Evolutionary conservation across 371 early-diverging fungal species (phyloP), one percentile per base, ranked within the genome.

Genomic region (Cokeromyces recurvatus): DNA sequence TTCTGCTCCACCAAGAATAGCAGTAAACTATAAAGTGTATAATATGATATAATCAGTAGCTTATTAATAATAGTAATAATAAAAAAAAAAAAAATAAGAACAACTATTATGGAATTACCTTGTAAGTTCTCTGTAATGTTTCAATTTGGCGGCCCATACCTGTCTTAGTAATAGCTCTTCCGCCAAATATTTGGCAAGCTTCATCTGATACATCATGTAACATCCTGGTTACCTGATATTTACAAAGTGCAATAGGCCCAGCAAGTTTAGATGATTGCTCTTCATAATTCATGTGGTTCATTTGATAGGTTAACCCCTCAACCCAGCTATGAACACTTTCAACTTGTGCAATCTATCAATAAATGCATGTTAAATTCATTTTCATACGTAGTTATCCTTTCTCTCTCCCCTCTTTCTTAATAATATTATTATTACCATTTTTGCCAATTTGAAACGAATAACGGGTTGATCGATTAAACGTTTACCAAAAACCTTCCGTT

Each of bases 1-100:
- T 61, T 93, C 94, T 17, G 86, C 84, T 11, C 94, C 92, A 48
- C 90, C 90, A 21, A 87, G 86, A 44, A 90, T 90, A 29, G 91
- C 88, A 46, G 53, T 47, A 38, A 52, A 61, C 85, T n/a, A n/a
- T n/a, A n/a, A n/a, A n/a, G n/a, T n/a, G n/a, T n/a, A n/a, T n/a
- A n/a, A n/a, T n/a, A n/a, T n/a, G n/a, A n/a, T n/a, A n/a, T n/a
- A n/a, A n/a, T n/a, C n/a, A n/a, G n/a, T n/a, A n/a, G n/a, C n/a
- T n/a, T n/a, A n/a, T n/a, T n/a, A n/a, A n/a, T n/a, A n/a, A n/a
- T n/a, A n/a, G n/a, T n/a, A n/a, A n/a, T n/a, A n/a, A n/a, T n/a
- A n/a, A n/a, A n/a, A n/a, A n/a, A n/a, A n/a, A n/a, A n/a, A n/a
- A n/a, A n/a, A n/a, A n/a, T n/a, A n/a, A n/a, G n/a, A n/a, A n/a